These are phyloP conservation scores for Trichaptum fuscoviolaceum DNA, from an alignment of 768 basidiomycete species.

Conservation along the genomic window DNA sequence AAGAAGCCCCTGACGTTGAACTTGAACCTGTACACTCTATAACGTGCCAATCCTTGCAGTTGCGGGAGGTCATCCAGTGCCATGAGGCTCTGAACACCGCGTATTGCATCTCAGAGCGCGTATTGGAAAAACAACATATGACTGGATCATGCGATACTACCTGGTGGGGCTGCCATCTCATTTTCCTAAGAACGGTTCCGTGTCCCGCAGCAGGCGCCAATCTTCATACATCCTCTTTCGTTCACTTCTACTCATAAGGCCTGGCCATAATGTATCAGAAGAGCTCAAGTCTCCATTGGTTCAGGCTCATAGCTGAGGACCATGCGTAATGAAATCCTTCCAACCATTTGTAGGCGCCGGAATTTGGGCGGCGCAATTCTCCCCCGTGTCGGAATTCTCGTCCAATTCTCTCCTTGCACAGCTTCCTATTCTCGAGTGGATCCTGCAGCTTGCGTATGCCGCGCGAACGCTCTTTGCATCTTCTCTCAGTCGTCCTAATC, in stretches of 20 bases:
- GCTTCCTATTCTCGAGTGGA: neutral
- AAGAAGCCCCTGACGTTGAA: neutral
- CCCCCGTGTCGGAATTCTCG: neutral
- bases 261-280: neutral
- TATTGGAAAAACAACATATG: neutral
- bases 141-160: conserved; percentile 1
- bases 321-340: neutral
- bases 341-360: neutral
- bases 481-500: neutral
- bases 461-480: neutral
- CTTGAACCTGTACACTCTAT: neutral
- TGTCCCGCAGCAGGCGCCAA: neutral
- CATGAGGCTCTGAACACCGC: neutral
- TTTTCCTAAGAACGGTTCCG: neutral
- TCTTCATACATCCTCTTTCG: neutral
- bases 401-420: neutral
- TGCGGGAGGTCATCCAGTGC: too few species aligned
- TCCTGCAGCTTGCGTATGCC: neutral
- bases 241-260: neutral
- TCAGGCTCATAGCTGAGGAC: neutral
- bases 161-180: neutral
- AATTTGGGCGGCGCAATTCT: neutral
- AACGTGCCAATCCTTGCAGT: neutral
- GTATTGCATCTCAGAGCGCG: neutral
- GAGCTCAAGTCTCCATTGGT: neutral